Evolutionary conservation across 257 asterid genomes (phyloP).

Genomic region (Solanum etuberosum): DNA sequence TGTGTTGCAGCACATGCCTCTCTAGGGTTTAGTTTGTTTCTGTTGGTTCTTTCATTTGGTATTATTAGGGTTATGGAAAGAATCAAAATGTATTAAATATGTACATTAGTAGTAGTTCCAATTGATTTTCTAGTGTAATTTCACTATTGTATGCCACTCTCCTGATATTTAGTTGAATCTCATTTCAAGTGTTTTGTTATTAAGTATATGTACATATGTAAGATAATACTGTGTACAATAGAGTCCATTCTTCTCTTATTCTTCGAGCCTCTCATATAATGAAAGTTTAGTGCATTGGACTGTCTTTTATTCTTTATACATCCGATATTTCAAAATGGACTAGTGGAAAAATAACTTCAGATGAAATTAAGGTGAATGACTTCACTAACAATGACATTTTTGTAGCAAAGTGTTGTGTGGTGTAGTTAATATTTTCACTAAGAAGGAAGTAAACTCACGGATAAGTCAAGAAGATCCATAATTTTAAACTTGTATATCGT

Average conservation of each 20-base stretch:
- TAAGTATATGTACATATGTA: neutral
- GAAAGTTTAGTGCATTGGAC: neutral
- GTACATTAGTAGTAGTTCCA: neutral
- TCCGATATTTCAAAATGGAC: neutral
- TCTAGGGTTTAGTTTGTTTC: neutral
- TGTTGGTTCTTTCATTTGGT: constrained; percentile 3
- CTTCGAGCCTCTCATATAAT: neutral
- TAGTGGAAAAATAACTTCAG: neutral
- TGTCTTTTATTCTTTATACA: neutral
- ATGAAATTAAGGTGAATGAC: neutral
- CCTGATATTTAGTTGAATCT: neutral
- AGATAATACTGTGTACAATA: neutral
- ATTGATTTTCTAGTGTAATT: neutral
- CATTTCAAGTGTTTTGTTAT: neutral
- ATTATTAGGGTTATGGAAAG: neutral
- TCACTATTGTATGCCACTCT: neutral
- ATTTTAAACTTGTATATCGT: neutral
- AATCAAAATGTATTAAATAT: neutral
- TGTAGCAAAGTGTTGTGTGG: neutral
- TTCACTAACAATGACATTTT: neutral
- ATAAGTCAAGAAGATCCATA: neutral
- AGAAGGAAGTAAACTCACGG: neutral
- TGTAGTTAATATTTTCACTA: neutral
- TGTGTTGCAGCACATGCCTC: neutral
- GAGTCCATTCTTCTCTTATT: neutral